Base-by-base conservation (phyloP, 2,329 filamentous ascomycete genomes). In the Talaromyces islandicus region DNA sequence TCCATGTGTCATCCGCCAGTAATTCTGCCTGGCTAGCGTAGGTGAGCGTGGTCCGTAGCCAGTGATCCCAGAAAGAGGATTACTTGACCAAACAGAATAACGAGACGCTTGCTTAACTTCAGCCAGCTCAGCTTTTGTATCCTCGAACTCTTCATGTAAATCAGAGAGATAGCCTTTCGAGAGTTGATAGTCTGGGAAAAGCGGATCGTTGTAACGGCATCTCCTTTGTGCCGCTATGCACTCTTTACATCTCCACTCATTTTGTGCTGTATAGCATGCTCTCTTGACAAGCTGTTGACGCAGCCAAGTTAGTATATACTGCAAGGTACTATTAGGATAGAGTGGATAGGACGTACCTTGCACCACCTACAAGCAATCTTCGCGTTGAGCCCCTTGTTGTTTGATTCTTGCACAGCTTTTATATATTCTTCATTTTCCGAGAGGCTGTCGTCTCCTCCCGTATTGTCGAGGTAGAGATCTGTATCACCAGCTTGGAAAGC, bases 31-130 rank as follows among this genome's bases (percentile, higher is more conserved):
- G 10, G 59, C 55, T 24, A 19, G 6, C 30, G 24, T 38, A n/a
- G 46, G 21, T 10, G 60, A 25, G 5, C 52, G 53, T 24, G 60
- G 60, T 50, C 60, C 60, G 30, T 62, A 62, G n/a, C 60, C 60
- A 11, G 60, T 62, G 27, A 62, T 62, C 5, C 60, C 60, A 35
- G 60, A 59, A 17, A 62, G 38, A 5, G 60, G 60, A 43, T 62
- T 62, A 9, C 46, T 50, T 10, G 29, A 5, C 24, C 29, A 35
- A 11, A 57, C 43, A 5, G 55, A 58, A 2, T 25, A 12, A 21
- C 7, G 2, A 29, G 55, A 32, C 38, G 21, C 3, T 30, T 51
- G 27, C 24, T 58, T 7, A 35, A 30, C 19, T 29, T 11, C 27
- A 24, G 11, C 17, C 19, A 58, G 32, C 24, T 24, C 19, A 27